Base-by-base conservation (phyloP, 2,329 filamentous ascomycete species). In the Aspergillus fructus region DNA sequence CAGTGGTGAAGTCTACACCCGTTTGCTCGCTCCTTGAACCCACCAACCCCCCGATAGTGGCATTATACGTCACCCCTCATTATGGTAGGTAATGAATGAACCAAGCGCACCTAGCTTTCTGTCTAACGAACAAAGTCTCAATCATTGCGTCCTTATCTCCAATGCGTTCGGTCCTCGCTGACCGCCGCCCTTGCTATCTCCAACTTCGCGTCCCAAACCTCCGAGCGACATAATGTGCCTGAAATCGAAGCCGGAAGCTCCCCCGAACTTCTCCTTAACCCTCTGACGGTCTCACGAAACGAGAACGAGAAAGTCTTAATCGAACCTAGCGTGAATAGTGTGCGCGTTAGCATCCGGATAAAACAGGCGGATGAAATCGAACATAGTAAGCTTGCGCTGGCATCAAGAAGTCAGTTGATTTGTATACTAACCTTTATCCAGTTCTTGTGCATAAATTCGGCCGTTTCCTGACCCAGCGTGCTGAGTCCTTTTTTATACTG, bases 291-390 rank as follows among this genome's bases (percentile, higher is more conserved):
- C 66, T 89, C 93, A 62, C 88, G 94, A 63, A 99, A 99, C 78
- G 93, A 97, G 78, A 96, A 97, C 75, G 94, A 99, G 83, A 88
- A 90, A 68, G 93, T 99, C 65, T 82, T 96, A 60, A 96, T 97
- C 73, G 93, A 97, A 80, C 93, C 94, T 53, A 94, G 90, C 75
- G 89, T 97, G 79, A 99, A 99, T 84, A 96, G 90, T 66, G 90
- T 99, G 66, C 89, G 94, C 67, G 90, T 99, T 71, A 96, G 91
- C 84, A 96, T 99, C 80, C 91, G 93, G 82, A 97, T 99, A 78
- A 99, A 99, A 81, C 94, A 99, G 82, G 94, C 94, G 61, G 94
- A 99, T 76, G 94, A 99, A 80, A 99, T 97, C 70, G 94, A 99
- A 78, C 86, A 96, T 74, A 97, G 51, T 53, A 53, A 19, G 51